phyloP scores from a whole-genome alignment of 495 filamentous ascomycete genomes.

The Aspergillus panamensis region DNA sequence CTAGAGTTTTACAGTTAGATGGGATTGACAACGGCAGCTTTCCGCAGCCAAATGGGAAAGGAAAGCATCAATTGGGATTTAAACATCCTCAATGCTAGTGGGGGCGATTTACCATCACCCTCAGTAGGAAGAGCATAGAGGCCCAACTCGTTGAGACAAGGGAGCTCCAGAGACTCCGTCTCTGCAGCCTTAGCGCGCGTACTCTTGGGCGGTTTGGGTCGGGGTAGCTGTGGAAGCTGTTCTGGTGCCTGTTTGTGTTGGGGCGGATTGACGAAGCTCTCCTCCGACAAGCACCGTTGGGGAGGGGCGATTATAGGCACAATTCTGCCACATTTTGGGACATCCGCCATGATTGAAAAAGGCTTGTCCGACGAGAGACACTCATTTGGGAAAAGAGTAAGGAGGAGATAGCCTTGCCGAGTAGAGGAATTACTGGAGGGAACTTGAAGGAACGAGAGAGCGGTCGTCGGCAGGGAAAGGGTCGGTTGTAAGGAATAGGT shows the following conservation, averaged over 20 bases:
- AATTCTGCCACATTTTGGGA: slow-evolving; percentile 46
- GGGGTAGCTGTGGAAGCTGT: slow-evolving; percentile 11
- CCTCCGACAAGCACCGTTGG: slow-evolving; percentile 23
- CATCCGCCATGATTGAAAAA: slow-evolving; percentile 40
- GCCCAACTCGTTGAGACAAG: slow-evolving; percentile 36
- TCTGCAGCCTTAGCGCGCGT: slow-evolving; percentile 26
- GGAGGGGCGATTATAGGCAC: slow-evolving; percentile 43
- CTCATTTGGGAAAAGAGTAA: slow-evolving; percentile 35
- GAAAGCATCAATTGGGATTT: neutral
- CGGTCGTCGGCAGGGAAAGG: slow-evolving; percentile 5
- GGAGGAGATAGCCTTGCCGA: slow-evolving; percentile 22
- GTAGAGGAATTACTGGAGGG: slow-evolving; percentile 10
- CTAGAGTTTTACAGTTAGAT: slow-evolving; percentile 33
- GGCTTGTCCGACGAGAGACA: slow-evolving; percentile 34
- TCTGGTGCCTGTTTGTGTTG: slow-evolving; percentile 9
- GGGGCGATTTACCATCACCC: slow-evolving; percentile 39
- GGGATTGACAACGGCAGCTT: slow-evolving; percentile 19
- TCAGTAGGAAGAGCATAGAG: slow-evolving; percentile 45
- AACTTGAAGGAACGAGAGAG: slow-evolving; percentile 7
- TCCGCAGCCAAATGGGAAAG: neutral
- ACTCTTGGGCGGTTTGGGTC: slow-evolving; percentile 10
- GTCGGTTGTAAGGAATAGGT: slow-evolving; percentile 5
- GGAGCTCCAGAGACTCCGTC: slow-evolving; percentile 33
- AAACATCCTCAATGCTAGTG: slow-evolving; percentile 3
- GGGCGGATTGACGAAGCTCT: slow-evolving; percentile 13